A percentile compares a stretch with the other conserved stretches of the same genome.
Conservation (phyloP, 306 rosid genomes). For the Rosa rugosa region DNA sequence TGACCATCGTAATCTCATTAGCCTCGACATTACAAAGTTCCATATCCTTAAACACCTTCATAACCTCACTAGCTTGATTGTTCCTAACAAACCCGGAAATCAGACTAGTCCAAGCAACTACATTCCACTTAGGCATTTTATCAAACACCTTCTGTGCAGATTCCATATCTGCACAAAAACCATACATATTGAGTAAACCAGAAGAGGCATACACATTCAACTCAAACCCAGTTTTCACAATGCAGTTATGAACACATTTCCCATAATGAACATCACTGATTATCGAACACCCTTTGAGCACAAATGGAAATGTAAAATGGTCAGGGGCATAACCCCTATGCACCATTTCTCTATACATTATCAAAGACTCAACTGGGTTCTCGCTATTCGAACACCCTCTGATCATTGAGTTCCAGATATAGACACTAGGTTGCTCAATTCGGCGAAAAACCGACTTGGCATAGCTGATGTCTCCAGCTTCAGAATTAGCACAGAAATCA, state of each 20-base stretch:
- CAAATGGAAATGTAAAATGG: slow-evolving; percentile 76
- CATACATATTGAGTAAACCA: slow-evolving; percentile 62
- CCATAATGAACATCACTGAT: slow-evolving; percentile 37
- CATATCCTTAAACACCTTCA: slow-evolving; percentile 56
- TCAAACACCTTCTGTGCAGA: slow-evolving; percentile 57
- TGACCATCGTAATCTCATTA: slow-evolving; percentile 72
- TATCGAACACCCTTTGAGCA: slow-evolving; percentile 55
- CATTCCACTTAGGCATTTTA: slow-evolving; percentile 59
- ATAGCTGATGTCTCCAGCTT: slow-evolving; percentile 53
- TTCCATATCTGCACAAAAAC: slow-evolving; percentile 39
- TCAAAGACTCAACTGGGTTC: slow-evolving; percentile 45
- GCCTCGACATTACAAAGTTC: slow-evolving; percentile 46
- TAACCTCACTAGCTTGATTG: slow-evolving; percentile 33
- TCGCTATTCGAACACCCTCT: slow-evolving; percentile 53
- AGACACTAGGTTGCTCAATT: slow-evolving; percentile 51
- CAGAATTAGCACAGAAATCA: slow-evolving; percentile 56
- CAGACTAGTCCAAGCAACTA: slow-evolving; percentile 82
- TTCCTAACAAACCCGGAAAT: slow-evolving; percentile 57
- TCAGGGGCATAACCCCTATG: slow-evolving; percentile 54
- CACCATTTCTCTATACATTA: slow-evolving; percentile 54
- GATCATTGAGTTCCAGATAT: slow-evolving; percentile 76
- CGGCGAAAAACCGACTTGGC: slow-evolving; percentile 49
- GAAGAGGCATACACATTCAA: slow-evolving; percentile 50
- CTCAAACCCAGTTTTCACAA: slow-evolving; percentile 64
- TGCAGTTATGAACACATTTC: slow-evolving; percentile 50